Evolutionary conservation across 805 yeast genomes (phyloP), one percentile per base, ranked within the genome.

Genomic region (Barnettozyma wickerhamii): DNA sequence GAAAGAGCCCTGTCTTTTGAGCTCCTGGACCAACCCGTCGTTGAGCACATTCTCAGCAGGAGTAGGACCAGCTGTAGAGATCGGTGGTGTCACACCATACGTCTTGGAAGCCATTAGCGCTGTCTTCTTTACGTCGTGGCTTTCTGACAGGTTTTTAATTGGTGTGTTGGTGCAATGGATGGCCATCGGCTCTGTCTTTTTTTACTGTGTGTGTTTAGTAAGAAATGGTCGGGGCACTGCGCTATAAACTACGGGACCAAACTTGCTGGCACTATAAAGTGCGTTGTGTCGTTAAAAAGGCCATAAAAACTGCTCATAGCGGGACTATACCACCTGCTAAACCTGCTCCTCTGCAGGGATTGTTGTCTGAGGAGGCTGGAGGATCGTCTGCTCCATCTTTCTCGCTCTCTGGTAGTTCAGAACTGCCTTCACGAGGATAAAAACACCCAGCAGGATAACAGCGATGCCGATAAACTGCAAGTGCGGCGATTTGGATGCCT

Each of bases 11-110:
- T 85, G 85, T 19, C 66, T 71, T 59, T 89, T 84, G 36, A 93
- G 69, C 59, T 89, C 97, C 38, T 72, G 75, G 34, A 93, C 79
- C 60, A 93, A 66, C 34, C 68, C 63, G 55, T 85, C 95, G 58
- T 93, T 93, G 42, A 89, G 62, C 20, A 66, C 68, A 39, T 79
- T 79, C 59, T 93, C 99, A 21, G 77, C 77, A 1, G 87, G 78
- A 1, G 95, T 84, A 0, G 99, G 90, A 9, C 85, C 86, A 1
- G 81, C 87, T n/a, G 72, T 62, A 0, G 97, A 87, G 29, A 91
- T 84, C 1, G 98, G 97, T 9, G 56, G 54, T 27, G 61, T 56
- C 38, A 56, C 52, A 18, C 61, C 61, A 30, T 56, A 56, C 3
- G 43, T 38, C 42, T 51, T 55, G 9, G 46, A 34, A 6, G 41